Percentiles rank a stretch among this genome's conserved stretches.
Evolutionary conservation across 2,329 filamentous ascomycete genomes (phyloP).

Genomic region (Fusarium mundagurra): DNA sequence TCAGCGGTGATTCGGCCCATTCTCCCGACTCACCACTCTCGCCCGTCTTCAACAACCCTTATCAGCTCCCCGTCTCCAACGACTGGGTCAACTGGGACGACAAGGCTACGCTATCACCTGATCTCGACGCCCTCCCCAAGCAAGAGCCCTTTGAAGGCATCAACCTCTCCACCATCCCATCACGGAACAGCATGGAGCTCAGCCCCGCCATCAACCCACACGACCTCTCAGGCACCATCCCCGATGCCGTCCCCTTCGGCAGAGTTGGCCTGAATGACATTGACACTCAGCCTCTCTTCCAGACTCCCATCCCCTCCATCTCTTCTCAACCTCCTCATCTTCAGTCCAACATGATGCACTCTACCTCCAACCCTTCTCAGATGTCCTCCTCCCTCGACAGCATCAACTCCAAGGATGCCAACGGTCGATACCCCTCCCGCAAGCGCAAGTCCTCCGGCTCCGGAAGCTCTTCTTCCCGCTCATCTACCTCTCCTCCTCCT

Average conservation of each 20-base stretch:
- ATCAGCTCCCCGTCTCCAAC: slow-evolving; percentile 43
- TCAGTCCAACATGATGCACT: slow-evolving; percentile 35
- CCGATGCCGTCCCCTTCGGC: slow-evolving; percentile 42
- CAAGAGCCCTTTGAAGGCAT: slow-evolving; percentile 43
- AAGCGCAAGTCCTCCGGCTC: slow-evolving; percentile 49
- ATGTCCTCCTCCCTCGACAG: slow-evolving; percentile 27
- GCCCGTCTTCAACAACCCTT: slow-evolving; percentile 42
- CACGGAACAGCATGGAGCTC: slow-evolving; percentile 42
- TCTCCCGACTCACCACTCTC: slow-evolving; percentile 43
- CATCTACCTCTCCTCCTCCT: slow-evolving; percentile 54
- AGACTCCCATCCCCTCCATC: slow-evolving; percentile 42
- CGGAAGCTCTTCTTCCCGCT: slow-evolving; percentile 43
- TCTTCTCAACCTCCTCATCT: slow-evolving; percentile 39
- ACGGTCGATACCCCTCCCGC: slow-evolving; percentile 41
- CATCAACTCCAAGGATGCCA: slow-evolving; percentile 33
- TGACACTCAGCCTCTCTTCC: slow-evolving; percentile 42
- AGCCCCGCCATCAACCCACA: slow-evolving; percentile 44
- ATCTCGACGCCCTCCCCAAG: slow-evolving; percentile 41
- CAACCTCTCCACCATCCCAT: slow-evolving; percentile 40
- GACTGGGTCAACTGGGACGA: slow-evolving; percentile 44
- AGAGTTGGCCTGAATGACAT: slow-evolving; percentile 43
- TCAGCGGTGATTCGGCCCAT: slow-evolving; percentile 43
- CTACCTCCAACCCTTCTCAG: slow-evolving; percentile 28
- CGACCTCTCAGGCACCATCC: slow-evolving; percentile 40
- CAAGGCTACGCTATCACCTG: slow-evolving; percentile 43